phyloP scores from a whole-genome alignment of 176 grass and related monocot species.

The Oropetium thomaeum region DNA sequence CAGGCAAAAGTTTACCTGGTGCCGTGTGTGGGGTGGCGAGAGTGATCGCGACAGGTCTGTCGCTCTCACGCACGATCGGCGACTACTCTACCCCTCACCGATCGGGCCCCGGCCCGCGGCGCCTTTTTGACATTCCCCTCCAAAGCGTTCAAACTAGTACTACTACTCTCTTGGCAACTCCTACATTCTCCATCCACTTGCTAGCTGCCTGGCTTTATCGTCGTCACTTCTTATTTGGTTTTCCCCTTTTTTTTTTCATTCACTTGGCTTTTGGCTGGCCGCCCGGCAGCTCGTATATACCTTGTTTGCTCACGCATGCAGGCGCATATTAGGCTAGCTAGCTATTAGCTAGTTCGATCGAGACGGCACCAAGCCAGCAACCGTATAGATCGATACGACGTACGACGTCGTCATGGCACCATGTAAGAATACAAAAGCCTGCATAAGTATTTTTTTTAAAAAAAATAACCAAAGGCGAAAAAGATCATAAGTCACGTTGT shows the following conservation, averaged over 20 bases:
- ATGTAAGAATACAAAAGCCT: no score
- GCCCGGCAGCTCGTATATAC: slow-evolving; percentile 2
- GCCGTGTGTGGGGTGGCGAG: neutral
- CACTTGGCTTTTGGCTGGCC: no score
- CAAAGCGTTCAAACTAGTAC: slow-evolving; percentile 21
- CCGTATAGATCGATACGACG: no score
- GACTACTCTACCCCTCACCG: no score
- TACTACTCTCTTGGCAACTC: neutral
- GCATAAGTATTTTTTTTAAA: no score
- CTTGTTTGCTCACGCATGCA: neutral
- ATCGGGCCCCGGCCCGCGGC: neutral
- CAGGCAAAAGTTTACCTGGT: neutral
- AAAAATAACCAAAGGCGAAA: no score
- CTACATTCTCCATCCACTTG: no score
- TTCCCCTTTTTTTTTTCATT: neutral
- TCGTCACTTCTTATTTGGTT: neutral
- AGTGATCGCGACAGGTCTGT: slow-evolving; percentile 8
- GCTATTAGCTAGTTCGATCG: neutral
- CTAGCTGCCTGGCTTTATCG: neutral
- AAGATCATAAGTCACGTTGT: no score
- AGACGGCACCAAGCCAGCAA: neutral
- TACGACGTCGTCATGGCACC: no score
- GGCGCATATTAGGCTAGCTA: no score
- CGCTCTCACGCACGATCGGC: neutral
- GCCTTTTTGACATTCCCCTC: slow-evolving; percentile 50